Base-by-base conservation (phyloP, 2,329 filamentous ascomycete species). In the Phaeosphaeriaceae sp. region DNA sequence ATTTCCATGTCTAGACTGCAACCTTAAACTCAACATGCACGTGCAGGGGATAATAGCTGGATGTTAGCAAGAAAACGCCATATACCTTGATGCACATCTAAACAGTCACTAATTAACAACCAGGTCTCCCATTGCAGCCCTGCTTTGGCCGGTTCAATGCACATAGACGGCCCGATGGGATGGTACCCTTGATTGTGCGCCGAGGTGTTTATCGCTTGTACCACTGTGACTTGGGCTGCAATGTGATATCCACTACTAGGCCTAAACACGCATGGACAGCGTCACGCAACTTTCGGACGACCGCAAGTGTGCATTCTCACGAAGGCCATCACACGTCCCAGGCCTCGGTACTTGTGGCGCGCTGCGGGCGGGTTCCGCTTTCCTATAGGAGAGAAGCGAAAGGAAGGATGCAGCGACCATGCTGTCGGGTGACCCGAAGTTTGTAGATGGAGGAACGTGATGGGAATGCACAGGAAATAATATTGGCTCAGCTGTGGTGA, bases 331-430 rank as follows among this genome's bases (percentile, higher is more conserved):
- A 37, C 34, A 26, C 23, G 6, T 38, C 51, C 56, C 42, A 42
- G 42, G 46, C 46, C 54, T 59, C 61, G 59, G 55, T 48, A 55
- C 38, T 42, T 30, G 17, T 56, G 45, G 53, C 49, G 56, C 53
- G 50, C n/a, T n/a, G n/a, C n/a, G 55, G 38, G 52, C 30, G 18
- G 43, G 36, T 45, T 39, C 57, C 55, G 41, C 34, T 46, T 52
- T 58, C 34, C 30, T 35, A 36, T 38, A 49, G 53, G 23, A 8
- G 11, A 26, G n/a, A n/a, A n/a, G n/a, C n/a, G n/a, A n/a, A n/a
- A 11, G 7, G 23, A 26, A 26, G 23, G 23, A 11, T 26, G 23
- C 23, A 9, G 23, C 11, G 42, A 41, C 57, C 61, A 56, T 36
- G 38, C 39, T 36, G 30, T 42, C 49, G 59, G 54, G 48, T 56